Base-by-base conservation (phyloP, 202 grass and related monocot species). In the Setaria viridis region DNA sequence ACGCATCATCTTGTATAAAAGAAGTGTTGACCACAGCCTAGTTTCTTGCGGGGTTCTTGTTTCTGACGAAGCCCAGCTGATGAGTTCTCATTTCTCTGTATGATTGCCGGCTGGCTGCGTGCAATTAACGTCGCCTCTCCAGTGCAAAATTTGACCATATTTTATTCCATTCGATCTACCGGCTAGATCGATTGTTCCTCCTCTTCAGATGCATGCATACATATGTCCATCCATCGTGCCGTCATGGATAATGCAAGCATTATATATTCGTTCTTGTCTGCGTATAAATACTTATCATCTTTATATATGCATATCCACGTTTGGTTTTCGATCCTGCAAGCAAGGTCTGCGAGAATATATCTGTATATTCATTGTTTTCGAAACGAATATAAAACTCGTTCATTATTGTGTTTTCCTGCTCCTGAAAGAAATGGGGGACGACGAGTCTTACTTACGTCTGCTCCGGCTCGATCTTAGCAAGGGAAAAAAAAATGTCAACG, bases 331-430 rank as follows among this genome's bases (percentile, higher is more conserved):
- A 73, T 82, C 25, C 25, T 39, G 9, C 70, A 57, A 84, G 57
- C 53, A 51, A 87, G 79, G 76, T 90, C 75, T 60, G 80, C 47
- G 16, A 7, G 42, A 43, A 43, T 7, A 43, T 43, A 43, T 7
- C 6, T 45, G 5, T 39, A 39, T 39, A 35, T 39, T 39, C 37
- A 39, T 39, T 39, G 37, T 45, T 45, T 45, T 45, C 8, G 25
- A 45, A 45, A 45, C 8, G 6, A 7, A 56, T 59, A 84, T 15
- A 84, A 72, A 74, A 84, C 2, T n/a, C 58, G 67, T 74, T 66
- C 47, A 87, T 90, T 87, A 87, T 84, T 56, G 68, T 39, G 65
- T 14, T 53, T 80, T 45, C 62, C 78, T 53, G 59, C 43, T 20
- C 42, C 21, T 17, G 34, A 37, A 70, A 73, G 68, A 74, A 80